Percentiles rank a stretch among this genome's conserved stretches.
These are phyloP conservation scores for Geosmithia putterillii DNA, from an alignment of 2,329 filamentous ascomycete species.

Conservation along the genomic window DNA sequence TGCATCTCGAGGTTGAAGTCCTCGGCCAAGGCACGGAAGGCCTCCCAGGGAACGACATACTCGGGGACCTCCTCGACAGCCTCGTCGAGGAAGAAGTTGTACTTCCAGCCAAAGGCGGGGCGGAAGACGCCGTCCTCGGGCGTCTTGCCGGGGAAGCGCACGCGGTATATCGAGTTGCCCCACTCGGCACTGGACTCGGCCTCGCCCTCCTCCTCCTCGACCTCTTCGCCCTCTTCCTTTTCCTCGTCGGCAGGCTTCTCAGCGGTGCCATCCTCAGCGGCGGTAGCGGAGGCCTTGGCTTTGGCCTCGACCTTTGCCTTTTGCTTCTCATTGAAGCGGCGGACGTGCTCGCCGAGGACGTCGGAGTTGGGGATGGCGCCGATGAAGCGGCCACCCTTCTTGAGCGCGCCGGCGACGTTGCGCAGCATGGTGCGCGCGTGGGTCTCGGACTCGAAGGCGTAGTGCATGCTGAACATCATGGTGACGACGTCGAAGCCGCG, in stretches of 20 bases:
- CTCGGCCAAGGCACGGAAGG: slow-evolving; percentile 87
- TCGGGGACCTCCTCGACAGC: slow-evolving; percentile 94
- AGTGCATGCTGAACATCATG: slow-evolving; percentile 99
- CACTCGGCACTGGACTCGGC: slow-evolving; percentile 60
- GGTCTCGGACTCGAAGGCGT: slow-evolving; percentile 86
- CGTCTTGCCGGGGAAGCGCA: slow-evolving; percentile 74
- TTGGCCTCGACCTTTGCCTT: slow-evolving; percentile 9
- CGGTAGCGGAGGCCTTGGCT: background rate
- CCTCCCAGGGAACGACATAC: slow-evolving; percentile 97
- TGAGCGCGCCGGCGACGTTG: slow-evolving; percentile 81
- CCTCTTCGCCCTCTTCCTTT: slow-evolving; percentile 36
- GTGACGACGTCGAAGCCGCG: slow-evolving; percentile 91
- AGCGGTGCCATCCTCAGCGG: slow-evolving; percentile 8
- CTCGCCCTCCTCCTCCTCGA: slow-evolving; percentile 46
- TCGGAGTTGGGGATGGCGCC: slow-evolving; percentile 97
- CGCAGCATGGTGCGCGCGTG: slow-evolving; percentile 86
- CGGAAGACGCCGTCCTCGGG: slow-evolving; percentile 83
- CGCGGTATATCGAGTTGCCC: slow-evolving; percentile 88
- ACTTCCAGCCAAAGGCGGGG: slow-evolving; percentile 94
- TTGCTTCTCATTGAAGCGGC: slow-evolving; percentile 52
- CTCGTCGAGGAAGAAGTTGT: slow-evolving; percentile 91
- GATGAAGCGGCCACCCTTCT: slow-evolving; percentile 89
- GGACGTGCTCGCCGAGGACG: slow-evolving; percentile 69
- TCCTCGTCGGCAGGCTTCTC: slow-evolving; percentile 15
- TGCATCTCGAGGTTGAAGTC: slow-evolving; percentile 94